phyloP scores from a whole-genome alignment of 192 early-diverging fungal species.

The Phlyctochytrium planicorne region DNA sequence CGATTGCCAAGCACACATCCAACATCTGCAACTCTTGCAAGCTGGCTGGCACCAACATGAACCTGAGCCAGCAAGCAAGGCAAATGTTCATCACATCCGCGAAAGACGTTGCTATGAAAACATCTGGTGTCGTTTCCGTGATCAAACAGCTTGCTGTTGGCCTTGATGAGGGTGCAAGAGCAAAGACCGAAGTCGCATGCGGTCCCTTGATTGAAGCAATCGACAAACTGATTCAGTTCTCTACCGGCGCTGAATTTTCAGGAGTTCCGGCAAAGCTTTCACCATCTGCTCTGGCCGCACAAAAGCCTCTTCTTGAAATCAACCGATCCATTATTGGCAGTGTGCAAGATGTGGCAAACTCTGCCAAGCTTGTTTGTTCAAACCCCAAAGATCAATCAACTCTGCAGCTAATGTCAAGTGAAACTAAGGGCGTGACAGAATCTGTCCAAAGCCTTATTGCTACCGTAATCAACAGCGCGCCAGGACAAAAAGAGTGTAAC shows the following conservation, averaged over 20 bases:
- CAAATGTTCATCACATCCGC: constrained; percentile 39
- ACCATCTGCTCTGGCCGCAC: constrained; percentile 23
- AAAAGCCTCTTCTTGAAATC: constrained; percentile 40
- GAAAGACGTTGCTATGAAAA: constrained; percentile 45
- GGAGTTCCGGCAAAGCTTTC: constrained; percentile 46
- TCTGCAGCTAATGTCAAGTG: constrained; percentile 28
- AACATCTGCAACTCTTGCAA: constrained; percentile 46
- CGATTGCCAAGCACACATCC: constrained; percentile 51
- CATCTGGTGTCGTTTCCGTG: constrained; percentile 36
- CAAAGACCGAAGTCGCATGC: constrained; percentile 29
- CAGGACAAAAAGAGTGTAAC: constrained; percentile 58
- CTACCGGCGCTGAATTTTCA: constrained; percentile 39
- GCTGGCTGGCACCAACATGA: constrained; percentile 27
- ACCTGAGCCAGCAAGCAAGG: constrained; percentile 28
- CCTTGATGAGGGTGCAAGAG: constrained; percentile 28
- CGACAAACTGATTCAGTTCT: constrained; percentile 37
- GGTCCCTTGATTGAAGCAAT: constrained; percentile 42
- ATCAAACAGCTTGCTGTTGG: constrained; percentile 51
- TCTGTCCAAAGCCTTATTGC: constrained; percentile 29
- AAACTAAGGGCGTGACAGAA: constrained; percentile 31
- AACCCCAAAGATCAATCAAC: constrained; percentile 39
- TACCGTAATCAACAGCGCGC: constrained; percentile 35
- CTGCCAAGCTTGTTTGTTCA: constrained; percentile 42
- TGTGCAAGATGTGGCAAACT: constrained; percentile 36
- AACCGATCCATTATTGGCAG: constrained; percentile 32